phyloP scores from a whole-genome alignment of 2,329 filamentous ascomycete genomes.

The Sclerotiophoma versabilis region DNA sequence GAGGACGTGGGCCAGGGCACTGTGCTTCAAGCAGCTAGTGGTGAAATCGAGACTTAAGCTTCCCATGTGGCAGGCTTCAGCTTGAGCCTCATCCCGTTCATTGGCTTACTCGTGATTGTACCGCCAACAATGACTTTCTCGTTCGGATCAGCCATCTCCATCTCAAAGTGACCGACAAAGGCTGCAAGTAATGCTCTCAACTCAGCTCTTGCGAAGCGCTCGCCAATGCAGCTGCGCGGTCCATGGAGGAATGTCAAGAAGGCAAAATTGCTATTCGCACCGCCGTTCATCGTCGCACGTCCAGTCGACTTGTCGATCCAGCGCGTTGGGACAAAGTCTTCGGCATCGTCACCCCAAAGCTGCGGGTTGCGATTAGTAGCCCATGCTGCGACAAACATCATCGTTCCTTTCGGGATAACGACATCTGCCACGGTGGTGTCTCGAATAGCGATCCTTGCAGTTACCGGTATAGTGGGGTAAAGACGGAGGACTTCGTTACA shows the following conservation, averaged over 20 bases:
- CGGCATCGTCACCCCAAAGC: slow-evolving; percentile 53
- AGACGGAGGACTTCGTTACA: slow-evolving; percentile 53
- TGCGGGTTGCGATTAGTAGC: slow-evolving; percentile 52
- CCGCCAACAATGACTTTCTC: slow-evolving; percentile 42
- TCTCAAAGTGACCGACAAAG: slow-evolving; percentile 45
- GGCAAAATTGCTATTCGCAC: slow-evolving; percentile 49
- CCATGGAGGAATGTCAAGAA: slow-evolving; percentile 56
- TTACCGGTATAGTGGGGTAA: slow-evolving; percentile 49
- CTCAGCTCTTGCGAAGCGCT: slow-evolving; percentile 49
- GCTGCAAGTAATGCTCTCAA: slow-evolving; percentile 46
- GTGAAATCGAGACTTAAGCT: too few species aligned
- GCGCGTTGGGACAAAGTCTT: slow-evolving; percentile 53
- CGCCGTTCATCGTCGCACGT: slow-evolving; percentile 51
- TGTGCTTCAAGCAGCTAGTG: too few species aligned
- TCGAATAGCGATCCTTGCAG: slow-evolving; percentile 40
- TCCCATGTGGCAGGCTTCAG: slow-evolving; percentile 35
- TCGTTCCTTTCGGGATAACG: slow-evolving; percentile 50
- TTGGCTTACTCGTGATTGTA: slow-evolving; percentile 49
- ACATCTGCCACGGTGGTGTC: slow-evolving; percentile 44
- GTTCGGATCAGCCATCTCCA: slow-evolving; percentile 42
- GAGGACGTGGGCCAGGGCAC: too few species aligned
- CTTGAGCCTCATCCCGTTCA: slow-evolving; percentile 48
- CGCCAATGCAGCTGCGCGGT: slow-evolving; percentile 50
- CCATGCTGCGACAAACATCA: slow-evolving; percentile 50
- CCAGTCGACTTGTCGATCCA: slow-evolving; percentile 53